Base-by-base conservation (phyloP, 2,329 filamentous ascomycete genomes). In the Amylocarpus encephaloides region DNA sequence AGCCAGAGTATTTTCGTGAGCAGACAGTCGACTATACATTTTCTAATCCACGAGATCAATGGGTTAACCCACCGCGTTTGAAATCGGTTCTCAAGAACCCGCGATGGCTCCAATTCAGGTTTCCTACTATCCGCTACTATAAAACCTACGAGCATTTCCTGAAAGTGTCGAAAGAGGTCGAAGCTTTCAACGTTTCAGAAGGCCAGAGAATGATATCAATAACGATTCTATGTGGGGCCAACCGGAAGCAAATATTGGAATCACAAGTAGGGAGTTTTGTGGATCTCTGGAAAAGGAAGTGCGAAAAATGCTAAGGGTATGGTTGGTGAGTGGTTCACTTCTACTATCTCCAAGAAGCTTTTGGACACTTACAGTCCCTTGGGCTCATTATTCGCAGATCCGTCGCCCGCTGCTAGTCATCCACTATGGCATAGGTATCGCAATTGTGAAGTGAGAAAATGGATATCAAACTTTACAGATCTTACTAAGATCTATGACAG, bases 1-100 rank as follows among this genome's bases (percentile, higher is more conserved):
- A 75, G n/a, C 72, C 73, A 0, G 57, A 69, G 0, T 76, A 75
- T 59, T 76, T 73, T 58, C 63, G 71, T 11, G 70, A 71, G 15
- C 71, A 74, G 15, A 71, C 74, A 13, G 66, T 65, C 10, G 72
- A 74, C 43, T 73, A 73, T 43, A 62, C 66, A 1, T 75, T 72
- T 68, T 68, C 70, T 51, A 74, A 74, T 48, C 67, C 65, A 0
- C 65, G 68, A 3, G 72, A 74, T 54, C 68, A 67, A 1, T 73
- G 71, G 70, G 67, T 67, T 3, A 68, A 70, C 42, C 64, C 70
- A 2, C 70, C 71, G 2, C 67, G 67, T 44, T 58, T 75, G 2
- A 64, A 70, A 10, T 53, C 67, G 2, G 62, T 64, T 6, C 59
- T 65, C 19, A 64, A 67, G 26, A 52, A 58, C 3, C 62, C 61